Evolutionary conservation across 2,329 filamentous ascomycete genomes (phyloP).

Genomic region (Alternaria metachromatica): DNA sequence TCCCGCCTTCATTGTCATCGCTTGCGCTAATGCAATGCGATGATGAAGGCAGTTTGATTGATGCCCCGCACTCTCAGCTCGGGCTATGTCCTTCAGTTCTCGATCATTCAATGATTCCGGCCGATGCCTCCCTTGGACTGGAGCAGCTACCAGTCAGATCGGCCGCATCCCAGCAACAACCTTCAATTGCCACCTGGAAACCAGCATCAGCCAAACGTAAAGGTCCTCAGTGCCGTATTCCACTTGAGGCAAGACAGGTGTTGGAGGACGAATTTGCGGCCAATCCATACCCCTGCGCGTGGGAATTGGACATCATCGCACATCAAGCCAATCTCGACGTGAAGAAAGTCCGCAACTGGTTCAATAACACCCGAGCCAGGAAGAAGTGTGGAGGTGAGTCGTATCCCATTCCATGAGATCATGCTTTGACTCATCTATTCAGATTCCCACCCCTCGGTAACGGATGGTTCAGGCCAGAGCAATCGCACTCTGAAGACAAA

Average conservation of each 20-base stretch:
- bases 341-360: slow-evolving; percentile 46
- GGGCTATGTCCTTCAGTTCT: not conserved
- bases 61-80: not conserved
- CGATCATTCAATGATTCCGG: not conserved
- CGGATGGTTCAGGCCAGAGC: slow-evolving; percentile 9
- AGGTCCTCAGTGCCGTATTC: slow-evolving; percentile 40
- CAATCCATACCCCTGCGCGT: slow-evolving; percentile 45
- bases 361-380: slow-evolving; percentile 44
- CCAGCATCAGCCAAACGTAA: slow-evolving; percentile 45
- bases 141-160: not conserved
- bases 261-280: slow-evolving; percentile 45
- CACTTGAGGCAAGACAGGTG: slow-evolving; percentile 41
- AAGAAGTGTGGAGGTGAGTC: slow-evolving; percentile 38
- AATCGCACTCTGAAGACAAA: slow-evolving; percentile 24
- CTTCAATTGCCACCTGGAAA: slow-evolving; percentile 28
- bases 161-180: slow-evolving; percentile 15
- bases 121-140: not conserved
- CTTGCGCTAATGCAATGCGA: not conserved
- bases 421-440: slow-evolving; percentile 3
- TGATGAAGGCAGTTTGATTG: not conserved
- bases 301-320: slow-evolving; percentile 47
- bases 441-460: slow-evolving; percentile 12
- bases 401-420: too few species aligned
- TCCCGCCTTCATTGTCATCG: slow-evolving; percentile 10
- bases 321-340: slow-evolving; percentile 46